Conservation (phyloP, 129 eudicot species). For the Lonicera japonica region DNA sequence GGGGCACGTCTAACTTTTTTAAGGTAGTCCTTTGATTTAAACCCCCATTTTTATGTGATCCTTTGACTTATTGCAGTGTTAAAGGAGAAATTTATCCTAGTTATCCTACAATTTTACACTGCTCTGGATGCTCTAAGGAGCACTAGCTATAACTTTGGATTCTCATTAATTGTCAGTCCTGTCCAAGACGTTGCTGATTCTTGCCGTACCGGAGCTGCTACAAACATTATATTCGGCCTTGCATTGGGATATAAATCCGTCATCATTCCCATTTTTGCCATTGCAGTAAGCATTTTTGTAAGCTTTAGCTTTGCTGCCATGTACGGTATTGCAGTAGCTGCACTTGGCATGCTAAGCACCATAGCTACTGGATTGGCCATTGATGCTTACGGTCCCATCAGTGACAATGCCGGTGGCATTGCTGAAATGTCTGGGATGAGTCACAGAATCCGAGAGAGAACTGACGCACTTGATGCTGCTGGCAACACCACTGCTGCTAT, state of each 20-base stretch:
- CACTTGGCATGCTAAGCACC: conserved; percentile 25
- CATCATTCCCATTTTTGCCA: conserved; percentile 24
- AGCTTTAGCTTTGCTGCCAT: conserved; percentile 23
- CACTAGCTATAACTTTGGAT: background rate
- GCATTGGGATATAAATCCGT: conserved; percentile 31
- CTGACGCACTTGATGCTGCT: conserved; percentile 45
- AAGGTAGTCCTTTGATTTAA: no score
- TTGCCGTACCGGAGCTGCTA: conserved; percentile 39
- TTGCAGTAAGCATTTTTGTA: conserved; percentile 19
- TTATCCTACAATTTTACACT: no score
- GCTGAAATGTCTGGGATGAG: conserved; percentile 41
- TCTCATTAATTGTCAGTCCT: conserved; percentile 13
- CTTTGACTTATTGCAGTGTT: no score
- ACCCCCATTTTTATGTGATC: no score
- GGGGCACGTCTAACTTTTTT: no score
- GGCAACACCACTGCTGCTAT: conserved; percentile 43
- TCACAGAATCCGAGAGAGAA: conserved; percentile 37
- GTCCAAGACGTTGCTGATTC: conserved; percentile 40
- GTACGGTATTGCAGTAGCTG: conserved; percentile 26
- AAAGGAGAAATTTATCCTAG: no score
- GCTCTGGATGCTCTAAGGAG: no score
- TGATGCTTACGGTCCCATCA: conserved; percentile 28
- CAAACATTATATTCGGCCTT: conserved; percentile 34
- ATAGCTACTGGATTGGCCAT: conserved; percentile 25
- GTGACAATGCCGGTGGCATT: conserved; percentile 28